A percentile compares a stretch with the other conserved stretches of the same genome.
Evolutionary conservation across 2,329 filamentous ascomycete genomes (phyloP).

Genomic region (Fusarium burgessii): DNA sequence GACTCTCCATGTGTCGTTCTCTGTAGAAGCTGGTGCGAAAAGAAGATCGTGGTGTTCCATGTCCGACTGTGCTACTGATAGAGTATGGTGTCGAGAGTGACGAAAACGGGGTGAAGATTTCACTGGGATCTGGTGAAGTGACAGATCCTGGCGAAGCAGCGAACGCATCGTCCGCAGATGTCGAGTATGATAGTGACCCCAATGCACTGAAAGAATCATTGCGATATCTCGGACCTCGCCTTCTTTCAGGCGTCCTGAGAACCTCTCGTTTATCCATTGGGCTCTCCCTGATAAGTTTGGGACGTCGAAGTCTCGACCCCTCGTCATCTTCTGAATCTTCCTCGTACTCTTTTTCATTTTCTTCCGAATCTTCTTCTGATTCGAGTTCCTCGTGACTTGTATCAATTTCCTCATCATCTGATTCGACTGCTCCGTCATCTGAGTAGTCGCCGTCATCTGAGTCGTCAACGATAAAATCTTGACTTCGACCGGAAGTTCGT

Average conservation of each 20-base stretch:
- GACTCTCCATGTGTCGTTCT: constrained; percentile 1
- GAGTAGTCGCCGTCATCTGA: neutral
- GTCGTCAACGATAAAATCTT: neutral
- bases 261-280: neutral
- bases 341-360: neutral
- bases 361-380: neutral
- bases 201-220: neutral
- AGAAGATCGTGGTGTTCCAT: neutral
- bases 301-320: neutral
- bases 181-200: neutral
- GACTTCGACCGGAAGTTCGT: neutral
- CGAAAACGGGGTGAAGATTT: constrained; percentile 19
- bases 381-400: neutral
- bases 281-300: constrained; percentile 2
- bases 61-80: neutral
- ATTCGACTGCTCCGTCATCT: neutral
- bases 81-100: constrained; percentile 14
- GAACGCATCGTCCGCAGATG: neutral
- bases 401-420: neutral
- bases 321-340: neutral
- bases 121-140: constrained; percentile 10
- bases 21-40: neutral
- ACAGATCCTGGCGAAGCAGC: constrained; percentile 8
- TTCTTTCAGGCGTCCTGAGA: constrained; percentile 12
- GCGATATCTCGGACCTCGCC: neutral